phyloP scores from a whole-genome alignment of 345 rosid species.

The Luvunga scandens region DNA sequence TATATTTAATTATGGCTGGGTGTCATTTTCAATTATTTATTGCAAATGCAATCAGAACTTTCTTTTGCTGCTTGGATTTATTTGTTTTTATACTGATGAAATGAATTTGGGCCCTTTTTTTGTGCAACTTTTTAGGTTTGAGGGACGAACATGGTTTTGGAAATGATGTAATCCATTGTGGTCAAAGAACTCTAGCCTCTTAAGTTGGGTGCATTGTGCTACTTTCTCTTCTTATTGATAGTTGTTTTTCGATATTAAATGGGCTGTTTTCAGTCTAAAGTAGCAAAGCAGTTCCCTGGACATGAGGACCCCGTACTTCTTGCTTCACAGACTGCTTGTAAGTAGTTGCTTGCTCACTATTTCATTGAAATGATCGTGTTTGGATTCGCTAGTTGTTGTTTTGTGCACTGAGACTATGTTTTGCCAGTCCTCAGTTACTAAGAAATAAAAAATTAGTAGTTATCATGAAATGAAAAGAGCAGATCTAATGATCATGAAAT shows the following conservation, averaged over 20 bases:
- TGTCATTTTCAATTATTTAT: background rate
- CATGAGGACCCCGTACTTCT: slow-evolving; percentile 82
- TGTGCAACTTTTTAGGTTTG: background rate
- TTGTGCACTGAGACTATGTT: background rate
- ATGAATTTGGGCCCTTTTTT: slow-evolving; percentile 1
- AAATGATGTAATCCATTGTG: slow-evolving; percentile 13
- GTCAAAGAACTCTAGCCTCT: slow-evolving; percentile 24
- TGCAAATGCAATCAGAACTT: background rate
- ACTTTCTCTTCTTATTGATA: slow-evolving; percentile 2
- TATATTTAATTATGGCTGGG: background rate
- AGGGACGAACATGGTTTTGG: slow-evolving; percentile 23
- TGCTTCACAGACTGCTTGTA: slow-evolving; percentile 94
- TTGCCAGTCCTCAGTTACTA: background rate
- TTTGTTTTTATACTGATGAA: slow-evolving; percentile 3
- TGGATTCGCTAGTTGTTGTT: background rate
- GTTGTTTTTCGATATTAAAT: slow-evolving; percentile 44
- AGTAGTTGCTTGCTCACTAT: slow-evolving; percentile 21
- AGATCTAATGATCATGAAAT: background rate
- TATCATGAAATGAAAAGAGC: background rate
- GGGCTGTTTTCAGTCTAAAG: slow-evolving; percentile 95
- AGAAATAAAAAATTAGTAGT: background rate
- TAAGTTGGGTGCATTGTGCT: slow-evolving; percentile 12
- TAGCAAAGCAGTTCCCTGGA: slow-evolving; percentile 66
- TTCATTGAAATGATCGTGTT: background rate
- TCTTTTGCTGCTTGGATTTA: background rate